These are phyloP conservation scores for Wallacemonas sp. DNA, from an alignment of 208 protist genomes.

Conservation along the genomic window DNA sequence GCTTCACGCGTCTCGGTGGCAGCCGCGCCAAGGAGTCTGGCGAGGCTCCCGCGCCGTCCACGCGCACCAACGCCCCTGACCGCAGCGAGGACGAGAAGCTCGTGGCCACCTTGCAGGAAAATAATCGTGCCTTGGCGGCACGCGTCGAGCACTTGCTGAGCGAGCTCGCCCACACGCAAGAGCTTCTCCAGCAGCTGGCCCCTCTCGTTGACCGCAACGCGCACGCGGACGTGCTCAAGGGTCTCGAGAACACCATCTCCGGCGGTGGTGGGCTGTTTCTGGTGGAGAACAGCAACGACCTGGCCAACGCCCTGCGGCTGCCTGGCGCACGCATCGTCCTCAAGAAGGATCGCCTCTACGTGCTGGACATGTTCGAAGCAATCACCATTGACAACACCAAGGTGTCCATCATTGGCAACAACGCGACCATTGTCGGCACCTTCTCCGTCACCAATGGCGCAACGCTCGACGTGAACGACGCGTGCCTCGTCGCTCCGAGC, in stretches of 20 bases:
- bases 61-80: conserved; percentile 13
- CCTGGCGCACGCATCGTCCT: conserved; percentile 56
- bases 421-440: conserved; percentile 47
- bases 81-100: conserved; percentile 15
- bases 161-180: conserved; percentile 25
- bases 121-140: conserved; percentile 30
- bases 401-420: conserved; percentile 61
- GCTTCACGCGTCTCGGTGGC: conserved; percentile 6
- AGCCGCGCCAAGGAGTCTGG: conserved; percentile 28
- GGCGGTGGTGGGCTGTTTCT: conserved; percentile 55
- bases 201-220: conserved; percentile 26
- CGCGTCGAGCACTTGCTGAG: conserved; percentile 5
- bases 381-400: conserved; percentile 39
- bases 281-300: conserved; percentile 36
- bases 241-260: conserved; percentile 24
- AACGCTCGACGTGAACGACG: conserved; percentile 47
- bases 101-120: conserved; percentile 26
- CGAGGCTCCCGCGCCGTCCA: background rate
- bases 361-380: conserved; percentile 28
- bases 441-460: conserved; percentile 35
- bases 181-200: conserved; percentile 30
- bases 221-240: conserved; percentile 24
- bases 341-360: conserved; percentile 40
- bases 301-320: conserved; percentile 43
- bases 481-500: conserved; percentile 38